Conservation (phyloP, 2,329 filamentous ascomycete species). For the Aspergillaceae sp. region DNA sequence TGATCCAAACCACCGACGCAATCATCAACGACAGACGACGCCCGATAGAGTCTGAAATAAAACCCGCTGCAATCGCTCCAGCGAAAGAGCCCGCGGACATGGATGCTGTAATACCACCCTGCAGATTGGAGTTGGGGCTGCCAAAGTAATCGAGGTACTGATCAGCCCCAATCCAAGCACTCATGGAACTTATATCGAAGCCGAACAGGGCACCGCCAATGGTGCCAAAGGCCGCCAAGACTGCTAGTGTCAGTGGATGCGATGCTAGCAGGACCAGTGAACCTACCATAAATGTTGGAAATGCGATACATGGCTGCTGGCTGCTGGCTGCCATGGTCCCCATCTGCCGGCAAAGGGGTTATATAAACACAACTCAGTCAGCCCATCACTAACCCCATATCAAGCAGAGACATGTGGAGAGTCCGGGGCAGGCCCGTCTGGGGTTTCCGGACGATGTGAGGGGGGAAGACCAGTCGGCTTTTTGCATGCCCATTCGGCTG, state of each 20-base stretch:
- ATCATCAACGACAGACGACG: constrained; percentile 36
- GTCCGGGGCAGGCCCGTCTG: too few species aligned
- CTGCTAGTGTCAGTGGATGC: not conserved
- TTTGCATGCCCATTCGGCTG: too few species aligned
- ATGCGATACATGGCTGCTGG: constrained; percentile 25
- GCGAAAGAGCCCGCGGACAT: constrained; percentile 65
- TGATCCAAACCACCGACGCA: constrained; percentile 24
- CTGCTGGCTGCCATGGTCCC: too few species aligned
- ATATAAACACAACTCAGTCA: not conserved
- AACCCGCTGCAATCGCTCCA: constrained; percentile 43
- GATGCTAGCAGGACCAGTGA: not conserved
- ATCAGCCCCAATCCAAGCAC: constrained; percentile 41
- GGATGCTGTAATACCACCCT: constrained; percentile 52
- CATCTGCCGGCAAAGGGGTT: not conserved
- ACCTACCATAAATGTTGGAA: constrained; percentile 40
- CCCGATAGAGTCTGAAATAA: constrained; percentile 27
- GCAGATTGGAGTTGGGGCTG: constrained; percentile 31
- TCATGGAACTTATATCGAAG: constrained; percentile 46
- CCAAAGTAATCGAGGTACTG: constrained; percentile 50
- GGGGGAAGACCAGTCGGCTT: too few species aligned
- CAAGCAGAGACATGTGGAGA: too few species aligned
- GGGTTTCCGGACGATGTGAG: too few species aligned
- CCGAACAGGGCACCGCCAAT: constrained; percentile 51
- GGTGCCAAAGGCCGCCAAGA: constrained; percentile 49
- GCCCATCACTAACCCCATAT: not conserved